Percentiles rank a stretch among this genome's conserved stretches.
Conservation (phyloP, 371 early-diverging fungal genomes). For the Mortierella sp. region DNA sequence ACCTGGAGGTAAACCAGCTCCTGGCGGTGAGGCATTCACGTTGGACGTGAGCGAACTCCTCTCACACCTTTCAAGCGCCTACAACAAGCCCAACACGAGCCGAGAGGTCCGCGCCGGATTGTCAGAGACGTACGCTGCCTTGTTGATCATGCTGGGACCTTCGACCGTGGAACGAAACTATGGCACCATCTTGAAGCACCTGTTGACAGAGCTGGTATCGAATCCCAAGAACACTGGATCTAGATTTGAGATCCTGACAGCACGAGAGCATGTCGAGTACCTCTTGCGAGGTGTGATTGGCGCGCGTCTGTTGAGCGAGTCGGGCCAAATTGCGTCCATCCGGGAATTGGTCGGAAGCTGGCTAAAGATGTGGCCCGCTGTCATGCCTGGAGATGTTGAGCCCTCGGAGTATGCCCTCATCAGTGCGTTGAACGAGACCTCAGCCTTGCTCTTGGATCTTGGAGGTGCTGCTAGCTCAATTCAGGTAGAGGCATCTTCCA, state of each 20-base stretch:
- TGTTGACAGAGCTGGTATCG: constrained; percentile 73
- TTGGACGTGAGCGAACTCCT: constrained; percentile 82
- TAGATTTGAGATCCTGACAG: constrained; percentile 72
- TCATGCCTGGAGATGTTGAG: constrained; percentile 73
- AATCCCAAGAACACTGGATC: constrained; percentile 56
- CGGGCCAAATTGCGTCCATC: constrained; percentile 85
- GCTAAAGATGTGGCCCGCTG: constrained; percentile 79
- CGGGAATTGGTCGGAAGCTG: constrained; percentile 75
- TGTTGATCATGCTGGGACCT: constrained; percentile 82
- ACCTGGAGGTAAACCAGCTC: constrained; percentile 46
- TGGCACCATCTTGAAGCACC: constrained; percentile 74
- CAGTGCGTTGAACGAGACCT: constrained; percentile 81
- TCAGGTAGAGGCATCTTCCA: constrained; percentile 55
- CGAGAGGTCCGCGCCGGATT: constrained; percentile 86
- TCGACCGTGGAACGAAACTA: constrained; percentile 85
- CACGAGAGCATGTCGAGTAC: constrained; percentile 78
- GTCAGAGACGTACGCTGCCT: constrained; percentile 83
- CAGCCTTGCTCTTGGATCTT: constrained; percentile 80
- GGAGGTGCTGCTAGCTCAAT: constrained; percentile 82
- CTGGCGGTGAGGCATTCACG: constrained; percentile 62
- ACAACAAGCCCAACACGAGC: constrained; percentile 71
- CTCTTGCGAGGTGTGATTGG: constrained; percentile 85
- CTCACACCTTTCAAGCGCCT: constrained; percentile 69
- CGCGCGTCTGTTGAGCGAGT: constrained; percentile 79
- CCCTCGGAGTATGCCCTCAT: constrained; percentile 73